These are phyloP conservation scores for Fagus sylvatica DNA, from an alignment of 306 rosid species.

Conservation along the genomic window DNA sequence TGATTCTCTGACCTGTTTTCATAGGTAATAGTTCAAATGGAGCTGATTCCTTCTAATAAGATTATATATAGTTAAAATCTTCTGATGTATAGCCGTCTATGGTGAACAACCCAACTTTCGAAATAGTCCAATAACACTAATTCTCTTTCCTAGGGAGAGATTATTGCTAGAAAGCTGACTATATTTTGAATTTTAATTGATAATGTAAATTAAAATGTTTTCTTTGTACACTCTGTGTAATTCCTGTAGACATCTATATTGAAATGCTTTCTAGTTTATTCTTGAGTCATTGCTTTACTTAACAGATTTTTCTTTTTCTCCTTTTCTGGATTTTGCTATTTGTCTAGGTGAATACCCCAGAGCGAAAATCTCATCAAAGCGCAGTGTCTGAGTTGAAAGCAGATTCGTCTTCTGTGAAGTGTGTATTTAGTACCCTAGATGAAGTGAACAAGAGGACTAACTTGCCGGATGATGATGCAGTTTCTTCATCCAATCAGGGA, in stretches of 20 bases:
- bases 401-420: constrained; percentile 35
- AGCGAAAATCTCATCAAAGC: constrained; percentile 20
- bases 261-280: background rate
- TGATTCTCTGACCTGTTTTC: background rate
- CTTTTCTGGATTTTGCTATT: constrained; percentile 9
- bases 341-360: constrained; percentile 33
- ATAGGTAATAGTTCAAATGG: background rate
- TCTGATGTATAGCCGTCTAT: background rate
- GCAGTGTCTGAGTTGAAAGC: constrained; percentile 28
- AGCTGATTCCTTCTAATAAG: background rate
- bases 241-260: background rate
- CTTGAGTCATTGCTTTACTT: background rate
- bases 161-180: background rate
- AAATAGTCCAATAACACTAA: background rate
- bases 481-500: constrained; percentile 37
- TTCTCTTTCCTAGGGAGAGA: background rate
- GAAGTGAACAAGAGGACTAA: constrained; percentile 28
- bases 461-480: constrained; percentile 25
- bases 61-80: background rate
- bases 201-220: background rate
- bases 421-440: constrained; percentile 25
- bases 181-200: background rate
- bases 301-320: background rate
- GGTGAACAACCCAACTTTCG: background rate
- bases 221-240: background rate